These are phyloP conservation scores for Alternaria incomplexa DNA, from an alignment of 2,329 filamentous ascomycete species.

Conservation along the genomic window DNA sequence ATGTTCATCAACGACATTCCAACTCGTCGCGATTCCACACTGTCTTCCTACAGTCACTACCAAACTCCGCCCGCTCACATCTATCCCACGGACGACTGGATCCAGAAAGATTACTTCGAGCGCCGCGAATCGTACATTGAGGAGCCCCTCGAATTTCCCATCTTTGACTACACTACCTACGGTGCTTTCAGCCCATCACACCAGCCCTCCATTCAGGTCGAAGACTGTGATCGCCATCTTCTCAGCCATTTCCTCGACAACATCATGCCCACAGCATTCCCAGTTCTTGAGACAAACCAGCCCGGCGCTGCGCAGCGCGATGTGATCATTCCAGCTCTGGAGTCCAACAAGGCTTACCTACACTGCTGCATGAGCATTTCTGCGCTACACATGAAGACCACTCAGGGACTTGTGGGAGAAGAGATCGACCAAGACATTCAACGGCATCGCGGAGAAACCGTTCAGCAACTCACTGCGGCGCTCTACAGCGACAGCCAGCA, in stretches of 20 bases:
- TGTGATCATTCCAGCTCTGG: conserved; percentile 84
- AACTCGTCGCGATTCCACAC: conserved; percentile 81
- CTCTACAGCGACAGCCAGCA: conserved; percentile 82
- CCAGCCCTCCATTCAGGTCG: conserved; percentile 79
- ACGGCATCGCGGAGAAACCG: conserved; percentile 86
- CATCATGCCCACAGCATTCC: conserved; percentile 88
- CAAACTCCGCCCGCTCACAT: conserved; percentile 76
- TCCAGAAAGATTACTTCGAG: conserved; percentile 73
- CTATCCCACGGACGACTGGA: conserved; percentile 72
- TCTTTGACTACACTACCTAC: conserved; percentile 81
- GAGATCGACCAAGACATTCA: conserved; percentile 90
- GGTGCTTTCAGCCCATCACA: conserved; percentile 65
- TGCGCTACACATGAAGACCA: conserved; percentile 88
- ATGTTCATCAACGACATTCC: conserved; percentile 93
- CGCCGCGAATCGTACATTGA: conserved; percentile 69
- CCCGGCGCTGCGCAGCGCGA: conserved; percentile 81
- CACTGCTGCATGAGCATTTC: conserved; percentile 95
- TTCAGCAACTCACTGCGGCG: conserved; percentile 82
- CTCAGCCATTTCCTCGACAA: conserved; percentile 90
- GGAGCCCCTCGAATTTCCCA: conserved; percentile 70
- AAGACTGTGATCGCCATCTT: conserved; percentile 84
- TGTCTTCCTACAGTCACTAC: conserved; percentile 92
- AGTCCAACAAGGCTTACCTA: conserved; percentile 90
- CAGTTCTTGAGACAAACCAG: conserved; percentile 88
- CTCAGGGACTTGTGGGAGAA: conserved; percentile 68